Evolutionary conservation across 306 rosid genomes (phyloP), one percentile per base, ranked within the genome.

Genomic region (Medicago truncatula): DNA sequence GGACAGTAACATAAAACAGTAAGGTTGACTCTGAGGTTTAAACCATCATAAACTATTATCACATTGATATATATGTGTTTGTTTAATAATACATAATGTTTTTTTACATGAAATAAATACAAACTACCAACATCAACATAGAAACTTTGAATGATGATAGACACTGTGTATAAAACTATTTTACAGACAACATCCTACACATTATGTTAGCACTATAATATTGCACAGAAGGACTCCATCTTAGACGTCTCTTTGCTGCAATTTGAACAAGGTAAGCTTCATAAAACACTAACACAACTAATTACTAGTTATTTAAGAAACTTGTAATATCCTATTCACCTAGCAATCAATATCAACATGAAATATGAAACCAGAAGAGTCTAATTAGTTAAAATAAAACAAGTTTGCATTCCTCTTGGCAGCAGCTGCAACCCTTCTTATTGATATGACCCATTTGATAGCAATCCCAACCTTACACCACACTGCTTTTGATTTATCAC

Each of bases 381-480:
- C 6, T 4, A 28, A 28, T 28, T 28, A 28, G 34, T 28, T 28
- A 28, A 31, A 31, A 31, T 31, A 31, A 31, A 31, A 31, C 36
- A 31, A 31, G 6, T 31, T 31, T 31, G 36, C 36, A 31, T 31
- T 31, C 36, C 36, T 31, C 79, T 21, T 87, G 4, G 87, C 81
- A 72, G 87, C 81, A 69, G 82, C 87, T 14, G 43, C 87, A 49
- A 21, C 43, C 74, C 58, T 82, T 80, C 71, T 73, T 4, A 81
- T 72, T 4, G 79, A 76, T 61, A 88, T 57, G 59, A 78, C 76
- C 84, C 84, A 84, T 77, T 77, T 88, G 71, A 89, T 44, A 64
- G 71, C 80, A 20, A 71, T 81, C 11, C 58, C 70, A 65, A 88
- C 69, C 83, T 79, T 88, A 39, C 72, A 80, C 90, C 90, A 83